Evolutionary conservation across 2,329 filamentous ascomycete species (phyloP).

Genomic region (Fusarium pilosicola): DNA sequence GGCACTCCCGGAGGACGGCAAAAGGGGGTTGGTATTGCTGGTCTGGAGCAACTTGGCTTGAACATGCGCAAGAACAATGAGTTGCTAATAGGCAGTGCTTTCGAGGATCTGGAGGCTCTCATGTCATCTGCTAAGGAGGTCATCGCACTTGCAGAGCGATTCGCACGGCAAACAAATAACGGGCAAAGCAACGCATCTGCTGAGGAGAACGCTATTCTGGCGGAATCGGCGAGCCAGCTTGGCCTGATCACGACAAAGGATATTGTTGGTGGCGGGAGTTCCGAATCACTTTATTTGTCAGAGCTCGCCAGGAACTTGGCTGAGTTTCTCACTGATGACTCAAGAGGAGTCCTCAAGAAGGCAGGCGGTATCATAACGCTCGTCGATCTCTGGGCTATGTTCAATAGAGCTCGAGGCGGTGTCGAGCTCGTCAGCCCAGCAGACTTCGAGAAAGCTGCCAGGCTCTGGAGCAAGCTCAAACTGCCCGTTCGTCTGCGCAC

Average conservation of each 20-base stretch:
- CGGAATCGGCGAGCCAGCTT: conserved; percentile 80
- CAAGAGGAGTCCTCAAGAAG: conserved; percentile 77
- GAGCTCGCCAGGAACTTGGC: conserved; percentile 86
- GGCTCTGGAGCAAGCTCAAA: conserved; percentile 86
- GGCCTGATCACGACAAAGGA: conserved; percentile 95
- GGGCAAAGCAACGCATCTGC: conserved; percentile 68
- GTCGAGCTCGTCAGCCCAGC: conserved; percentile 92
- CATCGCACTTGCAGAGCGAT: conserved; percentile 88
- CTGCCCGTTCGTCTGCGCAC: conserved; percentile 86
- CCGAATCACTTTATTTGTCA: conserved; percentile 88
- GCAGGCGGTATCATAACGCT: conserved; percentile 90
- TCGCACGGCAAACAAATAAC: conserved; percentile 74
- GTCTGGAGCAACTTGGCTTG: conserved; percentile 84
- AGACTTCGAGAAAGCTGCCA: conserved; percentile 91
- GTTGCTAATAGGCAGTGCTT: conserved; percentile 89
- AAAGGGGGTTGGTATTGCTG: conserved; percentile 88
- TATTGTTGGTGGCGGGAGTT: conserved; percentile 80
- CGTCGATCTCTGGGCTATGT: conserved; percentile 92
- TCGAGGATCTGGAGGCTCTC: conserved; percentile 93
- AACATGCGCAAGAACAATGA: conserved; percentile 94
- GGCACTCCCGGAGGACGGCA: conserved; percentile 47
- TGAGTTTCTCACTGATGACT: conserved; percentile 89
- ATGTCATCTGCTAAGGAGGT: conserved; percentile 99
- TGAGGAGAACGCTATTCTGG: conserved; percentile 79
- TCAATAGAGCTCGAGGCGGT: conserved; percentile 91